Evolutionary conservation across 768 basidiomycete genomes (phyloP).

Genomic region (Pleurotus salmoneostramineus): DNA sequence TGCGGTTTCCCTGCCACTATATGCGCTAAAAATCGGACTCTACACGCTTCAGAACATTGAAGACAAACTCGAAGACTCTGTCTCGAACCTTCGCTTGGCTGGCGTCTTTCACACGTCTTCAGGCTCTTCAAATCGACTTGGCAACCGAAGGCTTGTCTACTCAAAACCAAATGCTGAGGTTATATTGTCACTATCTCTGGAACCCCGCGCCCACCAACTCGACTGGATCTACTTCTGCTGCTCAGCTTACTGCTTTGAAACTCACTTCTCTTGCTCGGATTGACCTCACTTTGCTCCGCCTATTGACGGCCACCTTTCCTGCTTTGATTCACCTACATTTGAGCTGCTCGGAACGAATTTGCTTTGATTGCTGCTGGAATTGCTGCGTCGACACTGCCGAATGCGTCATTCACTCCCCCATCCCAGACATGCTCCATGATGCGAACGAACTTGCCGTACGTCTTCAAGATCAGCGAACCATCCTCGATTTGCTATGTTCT

Average conservation of each 20-base stretch:
- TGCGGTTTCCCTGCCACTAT: slow-evolving; percentile 12
- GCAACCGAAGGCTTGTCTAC: slow-evolving; percentile 37
- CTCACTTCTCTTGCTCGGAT: slow-evolving; percentile 57
- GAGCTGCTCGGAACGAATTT: slow-evolving; percentile 56
- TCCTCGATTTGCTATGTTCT: background rate
- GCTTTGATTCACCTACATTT: slow-evolving; percentile 45
- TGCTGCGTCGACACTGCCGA: slow-evolving; percentile 63
- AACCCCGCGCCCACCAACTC: slow-evolving; percentile 12
- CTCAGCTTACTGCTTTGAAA: slow-evolving; percentile 41
- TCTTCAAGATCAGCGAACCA: slow-evolving; percentile 8
- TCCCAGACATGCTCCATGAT: slow-evolving; percentile 45
- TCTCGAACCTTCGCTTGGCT: slow-evolving; percentile 21
- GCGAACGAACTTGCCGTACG: slow-evolving; percentile 50
- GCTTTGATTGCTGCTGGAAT: slow-evolving; percentile 53
- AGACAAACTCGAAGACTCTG: slow-evolving; percentile 25
- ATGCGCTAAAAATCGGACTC: background rate
- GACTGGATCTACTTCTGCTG: slow-evolving; percentile 17
- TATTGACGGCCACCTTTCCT: slow-evolving; percentile 45
- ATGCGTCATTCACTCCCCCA: slow-evolving; percentile 56
- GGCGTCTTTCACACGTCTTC: slow-evolving; percentile 27
- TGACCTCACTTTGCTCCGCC: slow-evolving; percentile 40
- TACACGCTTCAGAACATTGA: slow-evolving; percentile 23
- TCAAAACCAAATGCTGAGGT: slow-evolving; percentile 32
- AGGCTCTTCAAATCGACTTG: slow-evolving; percentile 38
- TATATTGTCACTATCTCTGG: slow-evolving; percentile 27